Evolutionary conservation across 202 grass and related monocot genomes (phyloP), one percentile per base, ranked within the genome.

Genomic region (Hordeum pubiflorum): DNA sequence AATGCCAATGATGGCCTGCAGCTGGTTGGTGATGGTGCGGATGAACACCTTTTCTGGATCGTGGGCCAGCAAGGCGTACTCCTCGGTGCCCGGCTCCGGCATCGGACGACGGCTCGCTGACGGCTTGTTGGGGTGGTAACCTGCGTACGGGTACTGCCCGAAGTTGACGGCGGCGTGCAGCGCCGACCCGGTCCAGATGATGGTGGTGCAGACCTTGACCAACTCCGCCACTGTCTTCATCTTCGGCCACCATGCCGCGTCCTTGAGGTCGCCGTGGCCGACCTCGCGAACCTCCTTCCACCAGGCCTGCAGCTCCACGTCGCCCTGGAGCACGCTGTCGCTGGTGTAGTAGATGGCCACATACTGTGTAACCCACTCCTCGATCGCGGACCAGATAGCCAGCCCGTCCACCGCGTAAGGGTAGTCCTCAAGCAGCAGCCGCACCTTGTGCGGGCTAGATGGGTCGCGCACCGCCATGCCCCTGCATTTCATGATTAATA

Each of bases 271-370:
- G 36, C 77, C 93, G 37, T 96, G 93, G 21, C 93, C 87, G 60
- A 90, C 89, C 32, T 92, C 87, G 6, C 88, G 74, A 18, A 80
- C 86, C 81, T 96, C 90, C 72, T 90, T 96, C 90, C 88, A 96
- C 90, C 90, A 96, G 3, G 62, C 87, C 29, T 90, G 83, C 21
- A 91, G 69, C 81, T 96, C 88, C 10, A 11, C 60, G 40, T 96
- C 93, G 6, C n/a, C 18, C 27, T 52, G 36, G 11, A 96, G 56
- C 14, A 48, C 64, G n/a, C 3, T 7, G 63, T 96, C 90, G 65
- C 64, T 15, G 3, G 80, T 48, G 55, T 92, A 96, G 77, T 92
- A 96, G 72, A 92, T 92, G 34, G 56, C 44, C 11, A 87, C 81
- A 69, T 92, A 92, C 20, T 96, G 86, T 2, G 20, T 2, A 3